Conservation (phyloP, 1,284 basidiomycete genomes). For the Neolentinus lepideus region DNA sequence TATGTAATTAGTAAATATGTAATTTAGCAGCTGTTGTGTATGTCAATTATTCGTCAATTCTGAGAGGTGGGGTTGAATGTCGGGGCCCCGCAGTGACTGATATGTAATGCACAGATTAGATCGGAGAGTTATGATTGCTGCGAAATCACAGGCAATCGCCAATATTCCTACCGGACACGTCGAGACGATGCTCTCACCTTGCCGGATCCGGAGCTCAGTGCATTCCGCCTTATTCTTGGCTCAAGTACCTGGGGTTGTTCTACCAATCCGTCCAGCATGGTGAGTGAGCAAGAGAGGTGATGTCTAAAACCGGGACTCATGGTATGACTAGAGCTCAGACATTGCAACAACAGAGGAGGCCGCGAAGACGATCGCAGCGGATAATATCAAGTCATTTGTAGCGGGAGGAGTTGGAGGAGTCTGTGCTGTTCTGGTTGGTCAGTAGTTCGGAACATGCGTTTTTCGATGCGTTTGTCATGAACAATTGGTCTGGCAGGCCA, state of each 20-base stretch:
- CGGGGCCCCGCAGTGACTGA: background rate
- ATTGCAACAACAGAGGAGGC: background rate
- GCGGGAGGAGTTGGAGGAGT: slow-evolving; percentile 91
- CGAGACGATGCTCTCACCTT: background rate
- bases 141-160: background rate
- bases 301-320: background rate
- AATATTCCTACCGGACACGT: background rate
- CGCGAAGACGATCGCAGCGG: slow-evolving; percentile 16
- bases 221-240: background rate
- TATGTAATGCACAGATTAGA: background rate
- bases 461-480: background rate
- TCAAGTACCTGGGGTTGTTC: background rate
- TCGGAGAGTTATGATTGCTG: background rate
- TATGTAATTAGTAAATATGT: background rate
- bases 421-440: slow-evolving; percentile 83
- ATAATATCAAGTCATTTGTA: slow-evolving; percentile 78
- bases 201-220: background rate
- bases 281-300: background rate
- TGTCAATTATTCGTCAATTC: background rate
- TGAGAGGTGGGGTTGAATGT: background rate
- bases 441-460: slow-evolving; percentile 19
- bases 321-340: background rate
- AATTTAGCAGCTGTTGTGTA: background rate
- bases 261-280: background rate
- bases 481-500: slow-evolving; percentile 53